These are phyloP conservation scores for Ramaria rubella DNA, from an alignment of 768 basidiomycete genomes.

Conservation along the genomic window DNA sequence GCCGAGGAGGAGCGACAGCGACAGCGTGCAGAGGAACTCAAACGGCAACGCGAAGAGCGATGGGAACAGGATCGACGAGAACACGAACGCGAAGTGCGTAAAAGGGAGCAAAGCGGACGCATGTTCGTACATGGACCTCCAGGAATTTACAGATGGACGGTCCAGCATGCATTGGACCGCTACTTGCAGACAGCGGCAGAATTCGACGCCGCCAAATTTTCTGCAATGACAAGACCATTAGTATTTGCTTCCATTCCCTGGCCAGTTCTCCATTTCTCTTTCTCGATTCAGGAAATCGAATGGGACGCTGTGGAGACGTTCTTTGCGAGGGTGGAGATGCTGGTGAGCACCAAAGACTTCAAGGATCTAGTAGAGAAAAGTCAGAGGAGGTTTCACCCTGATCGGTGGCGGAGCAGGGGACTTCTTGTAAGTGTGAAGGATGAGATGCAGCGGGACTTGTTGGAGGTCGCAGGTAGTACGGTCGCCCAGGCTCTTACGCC, in stretches of 20 bases:
- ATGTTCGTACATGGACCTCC: conserved; percentile 35
- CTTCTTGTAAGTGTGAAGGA: conserved; percentile 53
- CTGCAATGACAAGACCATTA: conserved; percentile 40
- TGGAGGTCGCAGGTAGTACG: conserved; percentile 65
- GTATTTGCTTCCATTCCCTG: conserved; percentile 63
- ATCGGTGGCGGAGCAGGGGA: conserved; percentile 67
- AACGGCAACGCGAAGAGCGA: conserved; percentile 21
- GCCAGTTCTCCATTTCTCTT: conserved; percentile 55
- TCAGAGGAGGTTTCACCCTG: conserved; percentile 72
- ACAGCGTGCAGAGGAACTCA: conserved; percentile 21
- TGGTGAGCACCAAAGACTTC: conserved; percentile 57
- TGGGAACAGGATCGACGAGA: conserved; percentile 26
- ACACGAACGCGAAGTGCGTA: conserved; percentile 35
- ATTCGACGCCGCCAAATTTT: conserved; percentile 60
- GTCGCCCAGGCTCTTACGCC: conserved; percentile 72
- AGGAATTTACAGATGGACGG: conserved; percentile 40
- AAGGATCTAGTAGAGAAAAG: conserved; percentile 61
- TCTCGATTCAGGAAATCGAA: conserved; percentile 59
- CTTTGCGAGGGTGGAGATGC: conserved; percentile 45
- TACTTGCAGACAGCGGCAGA: conserved; percentile 53
- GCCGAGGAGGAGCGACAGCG: conserved; percentile 19
- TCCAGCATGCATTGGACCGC: conserved; percentile 60
- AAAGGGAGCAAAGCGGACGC: conserved; percentile 41
- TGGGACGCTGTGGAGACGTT: conserved; percentile 69
- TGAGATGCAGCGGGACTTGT: conserved; percentile 47